Evolutionary conservation across 139 green algal genomes (phyloP).

Genomic region (Picochlorum costavermella): DNA sequence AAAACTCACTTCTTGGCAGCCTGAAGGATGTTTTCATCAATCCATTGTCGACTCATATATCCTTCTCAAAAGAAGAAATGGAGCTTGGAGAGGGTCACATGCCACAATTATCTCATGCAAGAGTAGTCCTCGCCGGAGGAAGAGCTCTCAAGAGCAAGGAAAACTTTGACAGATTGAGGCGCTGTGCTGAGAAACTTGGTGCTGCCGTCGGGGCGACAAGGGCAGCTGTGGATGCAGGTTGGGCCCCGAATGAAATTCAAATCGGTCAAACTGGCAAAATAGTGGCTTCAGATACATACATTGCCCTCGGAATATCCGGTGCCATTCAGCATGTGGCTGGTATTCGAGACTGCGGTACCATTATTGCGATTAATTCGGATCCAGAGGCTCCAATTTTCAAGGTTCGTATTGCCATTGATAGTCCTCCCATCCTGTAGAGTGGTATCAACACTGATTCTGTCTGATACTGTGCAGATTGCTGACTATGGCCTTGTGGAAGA

Average conservation of each 20-base stretch:
- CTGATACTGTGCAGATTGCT: constrained; percentile 46
- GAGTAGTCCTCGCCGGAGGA: constrained; percentile 64
- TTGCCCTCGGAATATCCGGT: constrained; percentile 86
- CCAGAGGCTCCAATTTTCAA: constrained; percentile 74
- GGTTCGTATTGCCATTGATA: constrained; percentile 34
- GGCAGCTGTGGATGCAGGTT: constrained; percentile 85
- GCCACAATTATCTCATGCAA: constrained; percentile 66
- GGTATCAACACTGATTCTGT: too few relatives aligned
- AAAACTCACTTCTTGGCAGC: too few relatives aligned
- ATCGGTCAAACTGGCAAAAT: constrained; percentile 95
- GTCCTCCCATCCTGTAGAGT: neutral
- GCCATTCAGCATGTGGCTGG: constrained; percentile 92
- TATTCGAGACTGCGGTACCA: constrained; percentile 82
- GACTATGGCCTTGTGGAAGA: constrained; percentile 84
- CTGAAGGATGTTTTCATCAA: too few relatives aligned
- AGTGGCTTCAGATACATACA: constrained; percentile 88
- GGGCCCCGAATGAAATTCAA: constrained; percentile 85
- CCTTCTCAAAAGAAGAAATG: too few relatives aligned
- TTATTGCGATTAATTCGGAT: constrained; percentile 92
- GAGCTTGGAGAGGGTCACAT: constrained; percentile 34
- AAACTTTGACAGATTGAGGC: constrained; percentile 74
- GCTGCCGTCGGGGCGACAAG: constrained; percentile 78
- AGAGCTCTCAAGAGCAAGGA: constrained; percentile 78
- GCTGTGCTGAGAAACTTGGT: constrained; percentile 74
- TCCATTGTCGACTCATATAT: too few relatives aligned